Evolutionary conservation across 768 basidiomycete genomes (phyloP), one percentile per base, ranked within the genome.

Genomic region (Porphyrellus cyaneotinctus): DNA sequence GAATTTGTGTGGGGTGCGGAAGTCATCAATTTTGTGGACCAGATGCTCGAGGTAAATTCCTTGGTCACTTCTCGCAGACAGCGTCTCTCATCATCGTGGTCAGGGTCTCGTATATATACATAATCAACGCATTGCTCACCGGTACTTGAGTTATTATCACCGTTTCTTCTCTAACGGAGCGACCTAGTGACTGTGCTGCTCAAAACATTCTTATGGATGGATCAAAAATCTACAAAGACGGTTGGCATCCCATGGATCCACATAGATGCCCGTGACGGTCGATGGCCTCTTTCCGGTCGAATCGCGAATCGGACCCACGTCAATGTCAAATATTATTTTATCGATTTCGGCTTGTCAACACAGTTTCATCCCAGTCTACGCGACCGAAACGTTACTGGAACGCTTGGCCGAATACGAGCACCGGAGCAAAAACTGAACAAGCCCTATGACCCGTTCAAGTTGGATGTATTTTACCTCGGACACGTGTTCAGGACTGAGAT

Each of bases 61-160:
- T 30, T 22, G 3, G 13, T n/a, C 7, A 24, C 1, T 4, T 36
- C 17, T 2, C 8, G 2, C 2, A 10, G 24, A 2, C 23, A 1
- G 31, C 7, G 7, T 0, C 0, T 14, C 10, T 53, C 18, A 53
- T 2, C 4, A 0, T 15, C 0, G 6, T 2, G n/a, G 17, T 6
- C 33, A 73, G 72, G 71, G 68, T 1, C 51, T 75, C 5, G 53
- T 62, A 13, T 75, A 69, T 47, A 67, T 75, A 30, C 73, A 75
- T 38, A 20, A 63, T 5, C 59, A 67, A 41, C 58, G 62, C 20
- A 61, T 74, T n/a, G 68, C 68, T 7, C 74, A 75, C 49, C 58
- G 71, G 73, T 72, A 45, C 6, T 61, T 43, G 5, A 36, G 32
- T 32, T 32, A 13, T 14, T 36, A 36, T 7, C 0, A 6, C 17